phyloP scores from a whole-genome alignment of 306 rosid genomes.

The Castanospermum australe region DNA sequence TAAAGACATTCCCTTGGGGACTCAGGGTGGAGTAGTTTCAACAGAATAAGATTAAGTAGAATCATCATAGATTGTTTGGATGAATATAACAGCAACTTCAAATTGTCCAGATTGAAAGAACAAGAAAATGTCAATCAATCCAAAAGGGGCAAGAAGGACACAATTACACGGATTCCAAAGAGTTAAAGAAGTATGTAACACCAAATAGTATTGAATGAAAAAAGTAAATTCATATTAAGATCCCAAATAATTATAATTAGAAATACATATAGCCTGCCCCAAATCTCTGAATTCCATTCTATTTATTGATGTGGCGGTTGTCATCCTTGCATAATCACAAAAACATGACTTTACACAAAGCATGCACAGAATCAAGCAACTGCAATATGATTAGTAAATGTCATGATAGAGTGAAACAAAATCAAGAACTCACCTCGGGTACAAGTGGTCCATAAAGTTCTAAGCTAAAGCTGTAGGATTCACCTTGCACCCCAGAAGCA shows the following conservation, averaged over 20 bases:
- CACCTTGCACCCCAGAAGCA: constrained; percentile 64
- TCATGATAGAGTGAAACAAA: not conserved
- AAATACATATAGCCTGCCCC: not conserved
- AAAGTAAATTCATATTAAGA: not conserved
- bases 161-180: not conserved
- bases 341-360: no score
- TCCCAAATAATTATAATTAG: not conserved
- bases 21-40: no score
- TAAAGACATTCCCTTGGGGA: not conserved
- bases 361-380: not conserved
- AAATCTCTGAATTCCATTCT: not conserved
- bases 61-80: not conserved
- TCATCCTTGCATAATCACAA: not conserved
- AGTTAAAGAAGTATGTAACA: not conserved
- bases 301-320: not conserved
- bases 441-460: constrained; percentile 63
- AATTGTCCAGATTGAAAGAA: constrained; percentile 9
- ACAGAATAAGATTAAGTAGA: not conserved
- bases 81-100: not conserved
- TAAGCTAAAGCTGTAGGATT: constrained; percentile 62
- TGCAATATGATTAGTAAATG: not conserved
- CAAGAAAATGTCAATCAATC: not conserved
- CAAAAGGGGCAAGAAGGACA: not conserved
- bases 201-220: not conserved
- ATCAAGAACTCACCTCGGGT: constrained; percentile 55